These are phyloP conservation scores for Claviceps sp. DNA, from an alignment of 2,329 filamentous ascomycete genomes.

Conservation along the genomic window DNA sequence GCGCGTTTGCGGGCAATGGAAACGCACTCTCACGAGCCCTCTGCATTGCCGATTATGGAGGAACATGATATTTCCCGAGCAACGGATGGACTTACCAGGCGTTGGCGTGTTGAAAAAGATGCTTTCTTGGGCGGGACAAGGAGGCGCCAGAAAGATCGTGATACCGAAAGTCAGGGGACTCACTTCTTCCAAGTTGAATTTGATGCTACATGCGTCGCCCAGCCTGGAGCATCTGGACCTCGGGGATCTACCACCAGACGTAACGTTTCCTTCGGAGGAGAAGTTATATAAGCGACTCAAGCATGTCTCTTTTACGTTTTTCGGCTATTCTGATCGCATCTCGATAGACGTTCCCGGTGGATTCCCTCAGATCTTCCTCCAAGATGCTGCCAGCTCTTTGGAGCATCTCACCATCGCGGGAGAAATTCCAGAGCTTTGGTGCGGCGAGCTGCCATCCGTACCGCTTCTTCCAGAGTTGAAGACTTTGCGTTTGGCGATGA, in stretches of 20 bases:
- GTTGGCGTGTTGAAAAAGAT: too few relatives aligned
- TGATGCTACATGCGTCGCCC: too few relatives aligned
- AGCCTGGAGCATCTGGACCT: too few relatives aligned
- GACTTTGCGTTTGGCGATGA: conserved; percentile 14
- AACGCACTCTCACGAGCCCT: too few relatives aligned
- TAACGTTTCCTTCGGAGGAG: conserved; percentile 4
- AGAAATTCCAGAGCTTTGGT: conserved; percentile 10
- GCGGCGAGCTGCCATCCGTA: neutral
- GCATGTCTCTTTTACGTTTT: conserved; percentile 4
- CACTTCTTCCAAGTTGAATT: too few relatives aligned
- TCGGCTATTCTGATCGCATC: conserved; percentile 3
- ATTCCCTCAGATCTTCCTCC: conserved; percentile 6
- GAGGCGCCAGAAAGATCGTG: too few relatives aligned
- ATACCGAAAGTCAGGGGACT: too few relatives aligned
- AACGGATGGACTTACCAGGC: too few relatives aligned
- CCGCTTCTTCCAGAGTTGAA: conserved; percentile 16
- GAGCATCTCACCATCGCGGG: conserved; percentile 11
- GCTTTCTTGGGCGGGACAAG: too few relatives aligned
- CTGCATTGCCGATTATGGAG: too few relatives aligned
- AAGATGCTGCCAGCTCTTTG: neutral
- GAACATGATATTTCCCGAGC: too few relatives aligned
- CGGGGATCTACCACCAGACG: neutral
- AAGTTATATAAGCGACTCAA: conserved; percentile 4
- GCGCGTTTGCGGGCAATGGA: too few relatives aligned
- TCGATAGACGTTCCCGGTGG: conserved; percentile 1